These are phyloP conservation scores for Eudorina sp. DNA, from an alignment of 139 green algal genomes.

Conservation along the genomic window DNA sequence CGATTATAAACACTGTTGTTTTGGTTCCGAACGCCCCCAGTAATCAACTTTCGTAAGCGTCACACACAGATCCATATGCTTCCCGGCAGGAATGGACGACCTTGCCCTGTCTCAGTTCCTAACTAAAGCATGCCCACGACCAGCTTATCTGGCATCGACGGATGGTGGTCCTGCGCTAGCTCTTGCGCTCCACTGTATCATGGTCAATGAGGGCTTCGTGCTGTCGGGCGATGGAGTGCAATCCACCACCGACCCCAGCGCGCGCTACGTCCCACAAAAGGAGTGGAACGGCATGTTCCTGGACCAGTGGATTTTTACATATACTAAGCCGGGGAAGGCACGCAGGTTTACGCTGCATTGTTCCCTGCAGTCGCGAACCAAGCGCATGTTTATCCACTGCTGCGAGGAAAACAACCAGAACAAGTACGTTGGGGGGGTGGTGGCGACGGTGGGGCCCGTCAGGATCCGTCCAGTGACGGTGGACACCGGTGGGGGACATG, in stretches of 20 bases:
- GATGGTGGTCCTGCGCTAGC: slow-evolving; percentile 9
- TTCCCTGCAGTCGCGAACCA: slow-evolving; percentile 34
- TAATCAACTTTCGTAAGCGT: too few species aligned
- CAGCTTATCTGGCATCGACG: not conserved
- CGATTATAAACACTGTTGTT: too few species aligned
- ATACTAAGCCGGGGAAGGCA: slow-evolving; percentile 28
- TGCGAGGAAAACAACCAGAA: slow-evolving; percentile 17
- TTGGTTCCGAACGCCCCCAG: too few species aligned
- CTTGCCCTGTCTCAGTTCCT: not conserved
- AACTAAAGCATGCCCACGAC: not conserved
- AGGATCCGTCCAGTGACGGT: too few species aligned
- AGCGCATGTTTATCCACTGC: slow-evolving; percentile 44
- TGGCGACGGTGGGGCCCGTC: not conserved
- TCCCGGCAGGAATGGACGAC: slow-evolving; percentile 14
- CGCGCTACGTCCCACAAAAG: slow-evolving; percentile 3
- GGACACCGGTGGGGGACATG: too few species aligned
- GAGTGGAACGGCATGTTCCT: slow-evolving; percentile 38
- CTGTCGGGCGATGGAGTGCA: not conserved
- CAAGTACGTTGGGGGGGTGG: slow-evolving; percentile 33
- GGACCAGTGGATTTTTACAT: slow-evolving; percentile 47
- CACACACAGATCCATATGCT: too few species aligned
- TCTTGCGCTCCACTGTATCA: slow-evolving; percentile 8
- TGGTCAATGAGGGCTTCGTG: slow-evolving; percentile 25
- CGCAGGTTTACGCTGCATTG: slow-evolving; percentile 48
- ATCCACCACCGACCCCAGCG: not conserved